Percentiles rank a stretch among this genome's conserved stretches.
phyloP scores from a whole-genome alignment of 2,329 filamentous ascomycete genomes.

The Graphiopsis chlorocephala region DNA sequence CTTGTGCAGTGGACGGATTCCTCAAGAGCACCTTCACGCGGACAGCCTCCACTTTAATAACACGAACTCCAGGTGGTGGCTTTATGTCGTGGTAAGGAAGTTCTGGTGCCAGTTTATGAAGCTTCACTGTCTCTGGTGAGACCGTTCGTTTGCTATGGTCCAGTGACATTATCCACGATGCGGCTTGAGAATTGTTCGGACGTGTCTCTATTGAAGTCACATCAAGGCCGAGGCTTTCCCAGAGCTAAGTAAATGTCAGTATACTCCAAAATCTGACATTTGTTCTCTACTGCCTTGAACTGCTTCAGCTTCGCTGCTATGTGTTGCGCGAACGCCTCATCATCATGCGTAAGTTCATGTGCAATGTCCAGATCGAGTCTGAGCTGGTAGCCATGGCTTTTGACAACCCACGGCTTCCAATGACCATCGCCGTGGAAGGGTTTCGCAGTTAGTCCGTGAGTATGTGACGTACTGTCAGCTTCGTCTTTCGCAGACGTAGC shows the following conservation, averaged over 20 bases:
- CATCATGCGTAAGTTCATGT: not conserved
- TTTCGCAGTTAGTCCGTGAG: not conserved
- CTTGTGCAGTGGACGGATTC: not conserved
- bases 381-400: slow-evolving; percentile 3
- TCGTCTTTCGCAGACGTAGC: not conserved
- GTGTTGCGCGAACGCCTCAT: not conserved
- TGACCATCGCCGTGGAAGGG: not conserved
- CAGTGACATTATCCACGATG: not conserved
- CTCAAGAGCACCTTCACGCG: not conserved
- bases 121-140: not conserved
- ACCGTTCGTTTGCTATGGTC: not conserved
- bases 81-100: slow-evolving; percentile 4
- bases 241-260: not conserved
- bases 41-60: not conserved
- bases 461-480: not conserved
- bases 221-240: not conserved
- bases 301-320: slow-evolving; percentile 1
- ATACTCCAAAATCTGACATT: not conserved
- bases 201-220: not conserved
- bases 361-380: not conserved
- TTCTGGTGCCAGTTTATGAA: not conserved
- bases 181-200: not conserved
- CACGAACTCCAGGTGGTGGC: slow-evolving; percentile 4
- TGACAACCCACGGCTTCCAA: not conserved
- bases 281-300: not conserved